Evolutionary conservation across 108 stramenopile genomes (phyloP).

Genomic region (Cyclotella distinguenda): DNA sequence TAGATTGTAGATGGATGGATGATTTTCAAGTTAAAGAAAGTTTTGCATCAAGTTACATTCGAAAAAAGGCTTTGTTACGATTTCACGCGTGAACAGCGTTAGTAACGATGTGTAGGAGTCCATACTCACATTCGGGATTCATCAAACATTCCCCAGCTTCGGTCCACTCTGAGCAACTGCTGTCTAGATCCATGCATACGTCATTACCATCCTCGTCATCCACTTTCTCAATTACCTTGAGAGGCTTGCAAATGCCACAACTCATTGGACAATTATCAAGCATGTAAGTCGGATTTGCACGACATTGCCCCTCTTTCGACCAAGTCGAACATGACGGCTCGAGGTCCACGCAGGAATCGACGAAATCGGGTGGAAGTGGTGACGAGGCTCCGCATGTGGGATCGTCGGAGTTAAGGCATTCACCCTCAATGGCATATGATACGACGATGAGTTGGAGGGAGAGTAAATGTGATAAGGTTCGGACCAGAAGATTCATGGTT

Average conservation of each 20-base stretch:
- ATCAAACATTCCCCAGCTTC: conserved; percentile 6
- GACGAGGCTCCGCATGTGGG: no score
- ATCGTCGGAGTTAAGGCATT: no score
- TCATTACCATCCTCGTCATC: neutral
- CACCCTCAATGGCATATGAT: no score
- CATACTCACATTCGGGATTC: conserved; percentile 14
- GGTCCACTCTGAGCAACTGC: neutral
- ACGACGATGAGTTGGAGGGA: no score
- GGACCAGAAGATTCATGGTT: no score
- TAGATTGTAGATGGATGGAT: neutral
- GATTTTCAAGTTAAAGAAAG: neutral
- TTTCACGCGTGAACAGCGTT: neutral
- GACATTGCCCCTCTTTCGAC: neutral
- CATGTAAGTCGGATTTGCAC: neutral
- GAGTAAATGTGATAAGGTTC: no score
- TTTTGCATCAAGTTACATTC: neutral
- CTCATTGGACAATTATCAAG: neutral
- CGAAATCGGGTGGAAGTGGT: conserved; percentile 2
- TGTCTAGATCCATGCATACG: neutral
- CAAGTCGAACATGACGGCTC: neutral
- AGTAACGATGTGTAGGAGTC: neutral
- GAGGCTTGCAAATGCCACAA: conserved; percentile 3
- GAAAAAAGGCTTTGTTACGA: neutral
- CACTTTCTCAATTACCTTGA: neutral
- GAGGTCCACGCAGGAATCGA: neutral